Evolutionary conservation across 2,329 filamentous ascomycete genomes (phyloP).

Genomic region (Aspergillus novofumigatus): DNA sequence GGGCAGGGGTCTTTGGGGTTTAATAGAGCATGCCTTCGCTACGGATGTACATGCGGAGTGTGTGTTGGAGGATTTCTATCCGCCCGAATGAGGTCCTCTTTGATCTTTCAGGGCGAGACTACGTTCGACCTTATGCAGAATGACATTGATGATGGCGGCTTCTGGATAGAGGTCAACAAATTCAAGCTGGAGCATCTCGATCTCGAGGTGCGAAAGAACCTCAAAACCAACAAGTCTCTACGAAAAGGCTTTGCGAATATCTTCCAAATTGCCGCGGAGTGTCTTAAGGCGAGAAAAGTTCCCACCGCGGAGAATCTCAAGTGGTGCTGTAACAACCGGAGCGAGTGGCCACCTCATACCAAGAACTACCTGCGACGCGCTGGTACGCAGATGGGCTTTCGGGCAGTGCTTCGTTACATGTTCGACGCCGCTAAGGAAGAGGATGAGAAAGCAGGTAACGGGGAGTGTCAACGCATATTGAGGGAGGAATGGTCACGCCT

Average conservation of each 20-base stretch:
- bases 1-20: slow-evolving; percentile 3
- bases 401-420: slow-evolving; percentile 22
- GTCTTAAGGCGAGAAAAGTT: slow-evolving; percentile 15
- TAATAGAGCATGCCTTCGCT: slow-evolving; percentile 25
- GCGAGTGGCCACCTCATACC: slow-evolving; percentile 27
- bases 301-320: slow-evolving; percentile 23
- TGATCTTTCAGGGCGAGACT: slow-evolving; percentile 25
- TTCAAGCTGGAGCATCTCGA: slow-evolving; percentile 18
- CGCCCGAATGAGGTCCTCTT: slow-evolving; percentile 31
- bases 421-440: slow-evolving; percentile 22
- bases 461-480: slow-evolving; percentile 14
- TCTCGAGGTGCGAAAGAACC: slow-evolving; percentile 21
- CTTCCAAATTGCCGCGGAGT: slow-evolving; percentile 25
- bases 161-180: slow-evolving; percentile 15
- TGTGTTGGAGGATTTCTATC: slow-evolving; percentile 38
- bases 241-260: slow-evolving; percentile 33
- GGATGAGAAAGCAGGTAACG: slow-evolving; percentile 27
- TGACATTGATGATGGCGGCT: slow-evolving; percentile 14
- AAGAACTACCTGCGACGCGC: slow-evolving; percentile 27
- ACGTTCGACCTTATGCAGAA: slow-evolving; percentile 17
- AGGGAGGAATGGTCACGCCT: slow-evolving; percentile 17
- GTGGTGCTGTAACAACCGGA: slow-evolving; percentile 13
- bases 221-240: slow-evolving; percentile 33
- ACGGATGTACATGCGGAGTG: slow-evolving; percentile 38
- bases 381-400: slow-evolving; percentile 22